These are phyloP conservation scores for Puccinia horiana DNA, from an alignment of 1,284 basidiomycete genomes.

Conservation along the genomic window DNA sequence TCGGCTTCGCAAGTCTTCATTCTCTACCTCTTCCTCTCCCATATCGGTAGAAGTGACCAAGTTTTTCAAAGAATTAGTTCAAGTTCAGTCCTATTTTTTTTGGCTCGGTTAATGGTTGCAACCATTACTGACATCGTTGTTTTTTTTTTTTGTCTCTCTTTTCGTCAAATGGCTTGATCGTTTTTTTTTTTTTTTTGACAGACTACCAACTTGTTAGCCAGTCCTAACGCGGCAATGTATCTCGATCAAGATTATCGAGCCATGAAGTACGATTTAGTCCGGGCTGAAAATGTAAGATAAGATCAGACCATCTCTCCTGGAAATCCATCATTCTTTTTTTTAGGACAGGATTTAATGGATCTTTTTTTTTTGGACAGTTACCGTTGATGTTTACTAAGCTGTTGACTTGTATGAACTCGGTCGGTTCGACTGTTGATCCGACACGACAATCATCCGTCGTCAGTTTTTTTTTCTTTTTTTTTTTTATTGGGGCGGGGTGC, in stretches of 20 bases:
- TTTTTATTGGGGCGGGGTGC: neutral
- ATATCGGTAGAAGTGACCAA: neutral
- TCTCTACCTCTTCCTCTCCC: neutral
- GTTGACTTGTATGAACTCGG: conserved; percentile 29
- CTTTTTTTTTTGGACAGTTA: conserved; percentile 17
- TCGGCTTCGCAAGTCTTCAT: neutral
- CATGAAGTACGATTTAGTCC: conserved; percentile 26
- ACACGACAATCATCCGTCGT: conserved; percentile 19
- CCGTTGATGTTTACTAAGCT: conserved; percentile 20
- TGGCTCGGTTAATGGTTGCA: neutral
- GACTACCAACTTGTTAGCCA: conserved; percentile 27
- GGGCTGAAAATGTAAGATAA: conserved; percentile 16
- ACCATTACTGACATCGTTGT: neutral
- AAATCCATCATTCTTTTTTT: neutral
- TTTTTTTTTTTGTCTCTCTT: neutral
- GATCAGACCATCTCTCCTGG: too few species aligned
- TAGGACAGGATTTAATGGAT: neutral
- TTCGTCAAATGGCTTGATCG: neutral
- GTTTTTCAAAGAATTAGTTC: conserved; percentile 36
- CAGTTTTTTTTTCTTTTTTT: conserved; percentile 2
- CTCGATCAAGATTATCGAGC: conserved; percentile 35
- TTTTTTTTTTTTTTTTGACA: neutral
- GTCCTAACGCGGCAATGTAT: conserved; percentile 15
- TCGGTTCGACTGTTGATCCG: conserved; percentile 17
- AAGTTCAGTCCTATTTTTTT: neutral